A percentile compares a stretch with the other conserved stretches of the same genome.
Evolutionary conservation across 1,139 yeast genomes (phyloP).

Genomic region (Nakaseomyces delphensis): DNA sequence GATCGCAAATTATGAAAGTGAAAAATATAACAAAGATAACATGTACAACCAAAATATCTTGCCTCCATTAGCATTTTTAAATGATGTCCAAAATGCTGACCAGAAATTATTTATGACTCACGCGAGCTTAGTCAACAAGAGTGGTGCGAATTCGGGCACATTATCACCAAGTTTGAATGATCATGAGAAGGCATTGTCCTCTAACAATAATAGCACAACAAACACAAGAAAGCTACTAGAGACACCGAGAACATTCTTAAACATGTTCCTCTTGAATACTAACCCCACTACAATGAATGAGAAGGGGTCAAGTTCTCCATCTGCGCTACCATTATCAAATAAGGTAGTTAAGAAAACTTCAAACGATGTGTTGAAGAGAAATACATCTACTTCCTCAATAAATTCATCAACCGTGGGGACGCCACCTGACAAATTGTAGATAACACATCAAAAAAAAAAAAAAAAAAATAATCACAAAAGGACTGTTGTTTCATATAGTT

Average conservation of each 20-base stretch:
- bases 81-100: background rate
- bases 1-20: background rate
- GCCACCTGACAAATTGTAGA: background rate
- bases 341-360: background rate
- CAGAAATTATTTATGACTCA: background rate
- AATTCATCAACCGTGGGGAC: background rate
- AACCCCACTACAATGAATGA: background rate
- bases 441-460: background rate
- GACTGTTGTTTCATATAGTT: no score
- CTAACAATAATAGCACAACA: slow-evolving; percentile 5
- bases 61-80: slow-evolving; percentile 1
- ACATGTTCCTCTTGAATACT: slow-evolving; percentile 9
- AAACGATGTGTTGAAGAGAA: slow-evolving; percentile 1
- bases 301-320: background rate
- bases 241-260: slow-evolving; percentile 13
- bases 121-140: background rate
- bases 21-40: background rate
- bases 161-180: background rate
- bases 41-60: background rate
- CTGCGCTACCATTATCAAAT: background rate
- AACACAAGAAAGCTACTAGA: slow-evolving; percentile 5
- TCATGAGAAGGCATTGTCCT: background rate
- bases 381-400: slow-evolving; percentile 3
- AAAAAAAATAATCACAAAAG: no score
- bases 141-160: background rate